Conservation (phyloP, 1,284 basidiomycete species). For the Austroboletus olivaceoglutinosus region DNA sequence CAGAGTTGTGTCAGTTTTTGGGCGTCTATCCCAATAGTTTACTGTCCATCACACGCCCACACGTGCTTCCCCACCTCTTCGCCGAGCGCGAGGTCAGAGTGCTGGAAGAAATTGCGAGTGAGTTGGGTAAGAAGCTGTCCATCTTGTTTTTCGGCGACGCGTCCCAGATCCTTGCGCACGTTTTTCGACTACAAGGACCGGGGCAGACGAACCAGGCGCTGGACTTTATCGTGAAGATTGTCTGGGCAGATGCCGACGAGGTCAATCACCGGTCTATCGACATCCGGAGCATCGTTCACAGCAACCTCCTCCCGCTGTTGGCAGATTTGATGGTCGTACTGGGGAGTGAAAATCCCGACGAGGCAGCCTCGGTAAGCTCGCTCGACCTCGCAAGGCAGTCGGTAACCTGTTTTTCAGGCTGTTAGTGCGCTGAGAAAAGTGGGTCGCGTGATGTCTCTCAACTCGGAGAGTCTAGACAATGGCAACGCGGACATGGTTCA, state of each 20-base stretch:
- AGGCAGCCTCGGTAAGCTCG: constrained; percentile 43
- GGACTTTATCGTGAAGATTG: constrained; percentile 54
- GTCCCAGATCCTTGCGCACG: constrained; percentile 67
- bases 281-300: constrained; percentile 55
- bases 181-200: constrained; percentile 61
- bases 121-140: constrained; percentile 48
- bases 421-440: constrained; percentile 62
- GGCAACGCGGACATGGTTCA: constrained; percentile 43
- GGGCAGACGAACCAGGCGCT: constrained; percentile 56
- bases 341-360: constrained; percentile 59
- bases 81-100: constrained; percentile 56
- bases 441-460: constrained; percentile 37
- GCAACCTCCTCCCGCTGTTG: constrained; percentile 65
- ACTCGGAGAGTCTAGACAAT: constrained; percentile 23
- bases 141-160: constrained; percentile 61
- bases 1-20: constrained; percentile 65
- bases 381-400: not conserved
- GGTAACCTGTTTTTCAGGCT: constrained; percentile 42
- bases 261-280: constrained; percentile 39
- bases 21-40: constrained; percentile 59
- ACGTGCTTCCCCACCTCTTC: constrained; percentile 73
- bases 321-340: constrained; percentile 74
- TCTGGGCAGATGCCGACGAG: constrained; percentile 29
- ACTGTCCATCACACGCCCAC: constrained; percentile 61
- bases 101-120: constrained; percentile 43